Evolutionary conservation across 2,329 filamentous ascomycete species (phyloP).

Genomic region (Cordyceps javanica): DNA sequence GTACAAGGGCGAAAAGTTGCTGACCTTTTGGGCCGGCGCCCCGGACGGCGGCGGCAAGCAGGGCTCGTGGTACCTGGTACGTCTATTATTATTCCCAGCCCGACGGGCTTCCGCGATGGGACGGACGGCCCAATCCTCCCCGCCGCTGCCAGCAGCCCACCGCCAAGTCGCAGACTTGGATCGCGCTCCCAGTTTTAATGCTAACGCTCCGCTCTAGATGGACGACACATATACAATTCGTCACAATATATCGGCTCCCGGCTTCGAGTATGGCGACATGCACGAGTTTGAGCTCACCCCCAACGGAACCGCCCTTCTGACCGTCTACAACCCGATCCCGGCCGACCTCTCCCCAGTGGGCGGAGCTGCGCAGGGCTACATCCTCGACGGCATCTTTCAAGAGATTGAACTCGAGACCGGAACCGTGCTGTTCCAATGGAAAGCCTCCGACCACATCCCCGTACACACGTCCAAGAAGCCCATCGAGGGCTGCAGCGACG

Average conservation of each 20-base stretch:
- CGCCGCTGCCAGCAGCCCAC: background rate
- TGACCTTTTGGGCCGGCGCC: constrained; percentile 30
- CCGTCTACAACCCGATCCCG: constrained; percentile 28
- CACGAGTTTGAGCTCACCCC: constrained; percentile 32
- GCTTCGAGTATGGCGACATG: constrained; percentile 26
- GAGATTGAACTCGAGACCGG: constrained; percentile 44
- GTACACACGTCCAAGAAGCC: constrained; percentile 2
- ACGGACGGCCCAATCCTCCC: background rate
- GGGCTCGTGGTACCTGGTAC: constrained; percentile 38
- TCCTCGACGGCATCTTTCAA: constrained; percentile 24
- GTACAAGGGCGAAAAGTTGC: constrained; percentile 14
- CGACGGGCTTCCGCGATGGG: background rate
- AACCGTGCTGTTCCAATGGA: constrained; percentile 40
- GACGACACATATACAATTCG: constrained; percentile 11
- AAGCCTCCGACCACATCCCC: constrained; percentile 21
- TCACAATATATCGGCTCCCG: constrained; percentile 4
- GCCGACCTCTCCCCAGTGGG: constrained; percentile 29
- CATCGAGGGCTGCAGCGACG: constrained; percentile 11
- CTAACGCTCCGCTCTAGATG: constrained; percentile 5
- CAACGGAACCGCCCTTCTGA: constrained; percentile 31
- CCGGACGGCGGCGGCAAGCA: constrained; percentile 38
- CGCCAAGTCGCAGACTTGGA: background rate
- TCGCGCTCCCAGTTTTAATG: too few species aligned
- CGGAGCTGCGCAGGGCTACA: constrained; percentile 17
- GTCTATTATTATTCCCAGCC: background rate